A percentile compares a stretch with the other conserved stretches of the same genome.
phyloP scores from a whole-genome alignment of 176 grass and related monocot genomes.

The Pontederia paniculata region DNA sequence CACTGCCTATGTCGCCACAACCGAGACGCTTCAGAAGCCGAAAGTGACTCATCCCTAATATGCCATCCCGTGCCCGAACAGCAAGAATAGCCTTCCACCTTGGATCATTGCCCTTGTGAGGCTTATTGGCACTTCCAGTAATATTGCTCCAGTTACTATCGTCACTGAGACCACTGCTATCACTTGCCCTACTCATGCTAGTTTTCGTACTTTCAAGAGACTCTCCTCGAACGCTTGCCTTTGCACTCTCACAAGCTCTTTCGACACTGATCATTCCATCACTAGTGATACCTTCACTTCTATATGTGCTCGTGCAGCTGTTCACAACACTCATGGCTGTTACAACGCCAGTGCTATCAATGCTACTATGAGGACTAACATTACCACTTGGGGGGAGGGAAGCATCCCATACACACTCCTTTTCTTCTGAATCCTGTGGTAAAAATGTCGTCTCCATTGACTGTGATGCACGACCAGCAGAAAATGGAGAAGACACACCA shows the following conservation, averaged over 20 bases:
- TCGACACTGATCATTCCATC: constrained; percentile 31
- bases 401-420: constrained; percentile 88
- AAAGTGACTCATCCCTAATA: constrained; percentile 92
- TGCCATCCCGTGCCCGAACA: constrained; percentile 56
- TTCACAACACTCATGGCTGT: constrained; percentile 42
- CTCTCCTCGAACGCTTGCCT: constrained; percentile 40
- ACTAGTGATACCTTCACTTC: constrained; percentile 35
- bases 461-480: constrained; percentile 24
- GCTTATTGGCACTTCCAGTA: constrained; percentile 69
- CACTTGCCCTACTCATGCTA: constrained; percentile 81
- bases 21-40: constrained; percentile 79
- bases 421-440: constrained; percentile 63
- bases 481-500: constrained; percentile 24
- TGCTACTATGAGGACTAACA: constrained; percentile 91
- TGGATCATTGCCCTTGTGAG: constrained; percentile 92
- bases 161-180: constrained; percentile 84
- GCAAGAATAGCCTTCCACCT: constrained; percentile 81
- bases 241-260: constrained; percentile 42
- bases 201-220: constrained; percentile 74
- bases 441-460: constrained; percentile 27
- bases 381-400: constrained; percentile 86
- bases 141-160: constrained; percentile 87
- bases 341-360: constrained; percentile 63
- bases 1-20: constrained; percentile 86
- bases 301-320: constrained; percentile 44